phyloP scores from a whole-genome alignment of 1,284 basidiomycete species.

The Cutaneotrichosporon curvatum region DNA sequence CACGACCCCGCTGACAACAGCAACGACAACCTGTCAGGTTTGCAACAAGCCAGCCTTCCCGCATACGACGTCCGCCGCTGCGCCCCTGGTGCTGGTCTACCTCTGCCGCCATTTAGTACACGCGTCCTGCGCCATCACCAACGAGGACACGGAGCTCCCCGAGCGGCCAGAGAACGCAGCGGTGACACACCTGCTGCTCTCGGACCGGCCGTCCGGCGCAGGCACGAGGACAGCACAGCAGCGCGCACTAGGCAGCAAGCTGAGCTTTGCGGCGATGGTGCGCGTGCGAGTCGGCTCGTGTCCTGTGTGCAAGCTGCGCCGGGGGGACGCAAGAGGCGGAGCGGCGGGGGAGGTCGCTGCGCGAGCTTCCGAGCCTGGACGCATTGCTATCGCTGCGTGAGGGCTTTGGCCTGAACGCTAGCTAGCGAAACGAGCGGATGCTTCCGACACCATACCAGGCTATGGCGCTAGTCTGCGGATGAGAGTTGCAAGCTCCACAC shows the following conservation, averaged over 20 bases:
- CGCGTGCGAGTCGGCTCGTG: conserved; percentile 62
- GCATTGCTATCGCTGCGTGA: too few species aligned
- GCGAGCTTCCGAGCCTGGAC: too few species aligned
- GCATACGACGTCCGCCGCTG: conserved; percentile 38
- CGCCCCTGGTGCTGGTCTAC: conserved; percentile 54
- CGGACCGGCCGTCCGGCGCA: conserved; percentile 49
- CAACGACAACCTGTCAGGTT: conserved; percentile 57
- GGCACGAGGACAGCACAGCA: conserved; percentile 57
- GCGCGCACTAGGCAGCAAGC: conserved; percentile 34
- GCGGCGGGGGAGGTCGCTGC: neutral
- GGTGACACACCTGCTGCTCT: conserved; percentile 55
- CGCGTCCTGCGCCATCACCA: conserved; percentile 53
- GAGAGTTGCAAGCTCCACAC: too few species aligned
- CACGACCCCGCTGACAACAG: conserved; percentile 42
- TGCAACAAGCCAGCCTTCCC: conserved; percentile 60
- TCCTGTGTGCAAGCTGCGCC: conserved; percentile 56
- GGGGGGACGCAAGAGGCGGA: conserved; percentile 3
- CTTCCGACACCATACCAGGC: too few species aligned
- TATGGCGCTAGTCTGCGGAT: too few species aligned
- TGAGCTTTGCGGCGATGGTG: conserved; percentile 59
- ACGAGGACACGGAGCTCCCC: conserved; percentile 36
- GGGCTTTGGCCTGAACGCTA: too few species aligned
- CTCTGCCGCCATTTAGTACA: conserved; percentile 82
- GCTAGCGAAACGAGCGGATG: too few species aligned
- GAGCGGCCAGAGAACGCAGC: conserved; percentile 33